Base-by-base conservation (phyloP, 139 green algal species). In the Pseudopediastrum boryanum region DNA sequence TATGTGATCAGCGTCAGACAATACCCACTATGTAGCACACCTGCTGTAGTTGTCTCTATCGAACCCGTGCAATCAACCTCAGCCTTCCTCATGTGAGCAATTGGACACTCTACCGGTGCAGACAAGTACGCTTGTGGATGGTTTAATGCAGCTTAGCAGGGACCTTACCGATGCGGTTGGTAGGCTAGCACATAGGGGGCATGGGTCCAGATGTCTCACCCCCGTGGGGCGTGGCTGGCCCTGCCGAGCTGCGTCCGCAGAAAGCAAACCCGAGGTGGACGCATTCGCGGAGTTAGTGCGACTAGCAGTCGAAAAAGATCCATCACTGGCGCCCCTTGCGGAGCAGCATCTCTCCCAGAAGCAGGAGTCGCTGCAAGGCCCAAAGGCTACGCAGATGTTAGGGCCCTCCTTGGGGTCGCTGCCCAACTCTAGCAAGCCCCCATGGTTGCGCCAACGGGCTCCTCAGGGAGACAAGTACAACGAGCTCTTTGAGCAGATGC, bases 381-480 rank as follows among this genome's bases (percentile, higher is more conserved):
- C 38, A 46, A 58, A 82, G 54, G 64, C 81, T 1, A 67, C 61
- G 8, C 67, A 64, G 36, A 75, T 91, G 71, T 67, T 91, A 10
- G 86, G 86, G 6, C 86, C 86, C 5, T 58, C 80, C n/a, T 42
- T 88, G 46, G 67, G 43, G 0, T 23, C 79, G 4, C 72, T 90
- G 21, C 79, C 84, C n/a, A 85, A 83, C 69, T 80, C 64, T 2
- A 93, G 79, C 67, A 99, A 99, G 83, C 94, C 96, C 0, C 81
- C 90, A 10, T 99, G 96, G 96, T 89, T 99, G 74, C 89, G 96
- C 1, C 96, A 99, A 82, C 80, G 48, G 27, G 96, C 93, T 1
- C 93, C 96, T 0, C 93, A 98, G 63, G 96, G 96, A 10, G 91
- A 97, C 42, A 86, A 92, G 1, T 98, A 94, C 63, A 64, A 89